Base-by-base conservation (phyloP, 441 rosid species). In the Populus trichocarpa region DNA sequence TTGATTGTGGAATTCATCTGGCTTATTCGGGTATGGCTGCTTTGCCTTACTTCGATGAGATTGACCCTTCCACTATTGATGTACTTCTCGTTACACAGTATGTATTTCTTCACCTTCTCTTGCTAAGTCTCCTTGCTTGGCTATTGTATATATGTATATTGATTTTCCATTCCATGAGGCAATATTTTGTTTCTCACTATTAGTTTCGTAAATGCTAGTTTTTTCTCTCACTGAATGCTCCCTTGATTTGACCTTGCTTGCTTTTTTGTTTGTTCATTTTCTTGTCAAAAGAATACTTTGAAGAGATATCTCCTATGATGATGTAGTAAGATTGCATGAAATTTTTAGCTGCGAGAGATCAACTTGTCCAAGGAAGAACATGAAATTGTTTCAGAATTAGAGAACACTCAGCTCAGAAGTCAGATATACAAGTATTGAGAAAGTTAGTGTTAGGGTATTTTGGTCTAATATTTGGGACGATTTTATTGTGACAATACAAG, bases 11-110 rank as follows among this genome's bases (percentile, higher is more conserved):
- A 67, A 95, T 95, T 81, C 93, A 95, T 79, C 97, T 92, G 4
- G 96, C 89, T 26, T 95, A 90, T 75, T 87, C 98, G 0, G 99
- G 97, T 40, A 93, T 95, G 99, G 89, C 98, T 80, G 97, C 99
- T 20, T 82, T 93, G 81, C 98, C 97, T 53, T 91, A 95, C 83
- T 93, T 95, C 65, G 98, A 95, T 87, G 99, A 95, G 78, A 93
- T 95, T 80, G 99, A 93, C 84, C 99, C 99, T 78, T 93, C 97
- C 18, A 57, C 87, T 64, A 84, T 93, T 71, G 99, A 95, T 77
- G 95, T 92, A 7, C 98, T 95, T 74, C 90, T 95, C 77, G 84
- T 95, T 67, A 95, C 98, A 10, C 97, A 93, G 97, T 93, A 89
- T 50, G 91, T 83, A 13, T 75, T 22, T n/a, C 74, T 28, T 61